Base-by-base conservation (phyloP, 2,329 filamentous ascomycete species). In the Paecilomyces dactylethromorphus region DNA sequence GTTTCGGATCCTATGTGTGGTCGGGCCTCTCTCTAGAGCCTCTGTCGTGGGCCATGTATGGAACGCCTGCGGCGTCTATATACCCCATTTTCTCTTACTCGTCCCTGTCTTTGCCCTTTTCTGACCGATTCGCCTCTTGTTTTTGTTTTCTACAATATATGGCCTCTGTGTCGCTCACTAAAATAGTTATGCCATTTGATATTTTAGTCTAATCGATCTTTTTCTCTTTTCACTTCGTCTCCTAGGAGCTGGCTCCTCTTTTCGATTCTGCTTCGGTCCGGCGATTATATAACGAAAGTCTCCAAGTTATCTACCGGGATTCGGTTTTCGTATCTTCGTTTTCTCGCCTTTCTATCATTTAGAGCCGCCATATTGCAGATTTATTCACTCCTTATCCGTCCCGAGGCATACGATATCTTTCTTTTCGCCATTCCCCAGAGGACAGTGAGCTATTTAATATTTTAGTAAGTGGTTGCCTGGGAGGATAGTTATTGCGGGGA, bases 181-280 rank as follows among this genome's bases (percentile, higher is more conserved):
- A 35, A 35, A 35, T 35, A 52, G 15, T 8, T 24, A 52, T 29
- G 26, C 22, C 35, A 26, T 55, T 35, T 35, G 32, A 35, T 39
- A 35, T 55, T 55, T 55, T 55, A 35, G 15, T 39, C 54, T 52
- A 52, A 35, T 55, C 24, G 3, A 35, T 24, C 18, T 21, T 35
- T 22, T 29, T 54, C 21, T 13, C 22, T 32, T 32, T 54, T 35
- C 51, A 26, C 29, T 53, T 31, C 51, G 51, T 26, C 29, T 31
- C n/a, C 53, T 55, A n/a, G 54, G 54, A 55, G 54, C 54, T 49
- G 54, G 54, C 54, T 55, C 54, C 54, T 55, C 35, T 52, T 24
- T 52, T 52, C 50, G 50, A 52, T 45, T 45, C 13, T 45, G 18
- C 7, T 45, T n/a, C 35, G n/a, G 35, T 15, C 12, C 35, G 15